Percentiles rank a stretch among this genome's conserved stretches.
These are phyloP conservation scores for Carex littledalei DNA, from an alignment of 176 grass and related monocot genomes.

Conservation along the genomic window DNA sequence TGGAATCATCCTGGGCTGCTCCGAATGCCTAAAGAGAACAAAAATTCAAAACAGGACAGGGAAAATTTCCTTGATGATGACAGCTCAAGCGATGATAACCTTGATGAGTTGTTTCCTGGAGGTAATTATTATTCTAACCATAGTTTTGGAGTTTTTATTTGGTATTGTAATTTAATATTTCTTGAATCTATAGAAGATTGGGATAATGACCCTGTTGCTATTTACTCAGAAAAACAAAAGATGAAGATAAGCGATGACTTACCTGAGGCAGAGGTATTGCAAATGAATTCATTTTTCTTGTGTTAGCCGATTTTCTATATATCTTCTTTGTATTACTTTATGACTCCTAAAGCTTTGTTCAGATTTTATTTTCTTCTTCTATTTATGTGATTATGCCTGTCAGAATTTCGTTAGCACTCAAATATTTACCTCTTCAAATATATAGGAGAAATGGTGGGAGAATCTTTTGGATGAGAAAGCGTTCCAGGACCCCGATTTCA, in stretches of 20 bases:
- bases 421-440: not conserved
- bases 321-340: not conserved
- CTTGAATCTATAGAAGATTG: slow-evolving; percentile 1
- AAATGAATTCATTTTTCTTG: not conserved
- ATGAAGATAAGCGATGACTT: slow-evolving; percentile 49
- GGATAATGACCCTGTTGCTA: not conserved
- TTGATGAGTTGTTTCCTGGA: slow-evolving; percentile 57
- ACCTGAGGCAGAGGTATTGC: slow-evolving; percentile 48
- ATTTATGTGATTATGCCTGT: slow-evolving; percentile 14
- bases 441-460: slow-evolving; percentile 72
- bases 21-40: slow-evolving; percentile 82
- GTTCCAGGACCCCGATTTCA: slow-evolving; percentile 67
- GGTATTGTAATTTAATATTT: not conserved
- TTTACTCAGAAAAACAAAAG: slow-evolving; percentile 70
- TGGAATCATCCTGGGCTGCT: slow-evolving; percentile 99
- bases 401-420: not conserved
- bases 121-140: slow-evolving; percentile 40
- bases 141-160: not conserved
- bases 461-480: slow-evolving; percentile 61
- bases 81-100: slow-evolving; percentile 85
- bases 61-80: slow-evolving; percentile 86
- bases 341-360: not conserved
- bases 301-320: not conserved
- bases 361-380: not conserved
- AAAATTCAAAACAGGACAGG: slow-evolving; percentile 53